Evolutionary conservation across 2,329 filamentous ascomycete genomes (phyloP), one percentile per base, ranked within the genome.

Genomic region (Ambrosiella cleistominuta): DNA sequence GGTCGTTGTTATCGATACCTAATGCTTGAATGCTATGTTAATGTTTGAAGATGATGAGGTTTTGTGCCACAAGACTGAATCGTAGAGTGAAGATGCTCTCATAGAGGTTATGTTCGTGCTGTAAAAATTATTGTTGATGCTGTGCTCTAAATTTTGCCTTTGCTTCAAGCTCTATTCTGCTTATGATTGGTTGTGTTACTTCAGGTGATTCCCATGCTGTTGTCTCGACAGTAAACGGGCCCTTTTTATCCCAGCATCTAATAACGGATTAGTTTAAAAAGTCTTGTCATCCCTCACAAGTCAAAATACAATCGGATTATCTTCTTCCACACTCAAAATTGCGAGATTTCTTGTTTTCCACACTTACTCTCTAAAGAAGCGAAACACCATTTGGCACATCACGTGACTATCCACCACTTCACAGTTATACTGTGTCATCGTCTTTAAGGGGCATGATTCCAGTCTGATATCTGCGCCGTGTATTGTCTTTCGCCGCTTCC

Each of bases 341-440:
- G 7, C 36, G 7, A 37, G 6, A 11, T 54, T 11, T 19, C 39
- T 39, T 4, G 11, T 19, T 44, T 44, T 8, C 36, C 5, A 35
- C 7, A 35, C 78, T 69, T 65, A 83, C 81, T 72, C 74, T 61
- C 81, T 73, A 66, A 83, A 84, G 65, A 79, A 71, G 60, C 80
- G 74, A 65, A 77, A 73, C 45, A 83, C 72, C 8, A 78, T 75
- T 69, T 71, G 77, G 66, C 81, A 84, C 60, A 69, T 68, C 50
- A 81, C 75, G 0, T 71, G 75, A 56, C 72, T 65, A 62, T 75
- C 70, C 49, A 83, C 74, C 61, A 57, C 58, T 17, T 73, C 68
- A 66, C 81, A 84, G 47, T 76, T 72, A 67, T 81, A 83, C 70
- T 83, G 80, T 66, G 79, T 64, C 72, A 83, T 74, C 64, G 74